phyloP scores from a whole-genome alignment of 1,284 basidiomycete species.

The Coniferiporia sulphurascens region DNA sequence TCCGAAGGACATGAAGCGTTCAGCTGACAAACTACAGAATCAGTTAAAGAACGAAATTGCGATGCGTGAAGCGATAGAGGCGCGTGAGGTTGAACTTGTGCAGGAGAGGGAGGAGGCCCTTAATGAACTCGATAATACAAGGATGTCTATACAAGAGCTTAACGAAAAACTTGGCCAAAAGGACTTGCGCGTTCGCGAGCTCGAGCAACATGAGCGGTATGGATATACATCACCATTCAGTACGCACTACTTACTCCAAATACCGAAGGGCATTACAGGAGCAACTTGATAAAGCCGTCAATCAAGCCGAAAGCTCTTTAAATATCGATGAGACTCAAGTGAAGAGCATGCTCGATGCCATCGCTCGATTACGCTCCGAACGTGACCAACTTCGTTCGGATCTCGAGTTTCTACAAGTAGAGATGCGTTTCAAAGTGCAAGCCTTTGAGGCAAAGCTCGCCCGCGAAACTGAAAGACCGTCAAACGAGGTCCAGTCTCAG shows the following conservation, averaged over 20 bases:
- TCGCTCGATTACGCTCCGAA: conserved; percentile 65
- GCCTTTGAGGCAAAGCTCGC: conserved; percentile 48
- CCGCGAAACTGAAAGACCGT: conserved; percentile 21
- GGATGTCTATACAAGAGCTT: conserved; percentile 28
- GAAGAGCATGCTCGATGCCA: conserved; percentile 52
- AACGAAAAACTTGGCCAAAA: conserved; percentile 27
- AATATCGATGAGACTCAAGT: conserved; percentile 32
- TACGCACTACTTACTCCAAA: background rate
- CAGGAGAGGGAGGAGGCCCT: conserved; percentile 45
- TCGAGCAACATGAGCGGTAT: conserved; percentile 26
- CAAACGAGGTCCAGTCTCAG: conserved; percentile 12
- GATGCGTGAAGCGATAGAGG: conserved; percentile 33
- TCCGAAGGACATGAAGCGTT: conserved; percentile 33
- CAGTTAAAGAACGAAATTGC: conserved; percentile 40
- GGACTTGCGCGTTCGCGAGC: conserved; percentile 25
- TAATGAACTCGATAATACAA: conserved; percentile 37
- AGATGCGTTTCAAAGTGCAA: conserved; percentile 62
- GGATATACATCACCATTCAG: background rate
- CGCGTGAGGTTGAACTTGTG: conserved; percentile 33
- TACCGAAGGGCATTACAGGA: conserved; percentile 22
- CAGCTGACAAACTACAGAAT: conserved; percentile 35
- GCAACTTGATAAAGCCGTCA: conserved; percentile 16
- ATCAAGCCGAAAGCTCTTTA: background rate
- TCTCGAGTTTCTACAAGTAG: conserved; percentile 67
- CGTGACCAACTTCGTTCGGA: conserved; percentile 63